Base-by-base conservation (phyloP, 1,139 yeast species). In the Pichia sp. region DNA sequence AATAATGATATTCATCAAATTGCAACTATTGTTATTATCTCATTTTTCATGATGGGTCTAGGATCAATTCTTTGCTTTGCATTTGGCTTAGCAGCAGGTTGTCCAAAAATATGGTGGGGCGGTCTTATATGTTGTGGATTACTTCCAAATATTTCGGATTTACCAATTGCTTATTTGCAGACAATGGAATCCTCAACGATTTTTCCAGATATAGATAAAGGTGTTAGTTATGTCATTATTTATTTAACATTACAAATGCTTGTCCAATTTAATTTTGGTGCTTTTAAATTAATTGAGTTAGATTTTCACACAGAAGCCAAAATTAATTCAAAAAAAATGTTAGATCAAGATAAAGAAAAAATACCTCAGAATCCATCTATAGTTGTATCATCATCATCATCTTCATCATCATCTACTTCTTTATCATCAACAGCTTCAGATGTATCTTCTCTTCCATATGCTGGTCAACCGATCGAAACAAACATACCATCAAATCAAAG, bases 151-250 rank as follows among this genome's bases (percentile, higher is more conserved):
- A 79, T 83, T 37, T 77, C 89, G 10, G 96, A 88, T 63, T 68
- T 87, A 45, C 96, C 96, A 1, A 84, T 87, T 53, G 95, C 95
- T 0, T 87, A 86, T 53, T 69, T 87, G 31, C 93, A 86, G 54
- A 82, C 94, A 2, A 65, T 87, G 59, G 79, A 84, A 27, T 66
- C 72, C 13, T 68, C 76, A 0, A 20, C 30, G 3, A 68, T 75
- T 2, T 81, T 89, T 52, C 62, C 76, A 0, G 77, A 85, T 49
- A 86, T 86, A 26, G 74, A 76, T 45, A 74, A 74, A 53, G 97
- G 96, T 16, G 84, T 84, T 24, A 95, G 96, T 0, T 87, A 84
- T 60, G 81, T 86, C 20, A 81, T 89, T 57, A 80, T 89, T 34
- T 85, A 80, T 54, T 66, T 84, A 41, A 82, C 88, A 5, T 70